Evolutionary conservation across 2,329 filamentous ascomycete genomes (phyloP), one percentile per base, ranked within the genome.

Genomic region (Diaporthe humulicola): DNA sequence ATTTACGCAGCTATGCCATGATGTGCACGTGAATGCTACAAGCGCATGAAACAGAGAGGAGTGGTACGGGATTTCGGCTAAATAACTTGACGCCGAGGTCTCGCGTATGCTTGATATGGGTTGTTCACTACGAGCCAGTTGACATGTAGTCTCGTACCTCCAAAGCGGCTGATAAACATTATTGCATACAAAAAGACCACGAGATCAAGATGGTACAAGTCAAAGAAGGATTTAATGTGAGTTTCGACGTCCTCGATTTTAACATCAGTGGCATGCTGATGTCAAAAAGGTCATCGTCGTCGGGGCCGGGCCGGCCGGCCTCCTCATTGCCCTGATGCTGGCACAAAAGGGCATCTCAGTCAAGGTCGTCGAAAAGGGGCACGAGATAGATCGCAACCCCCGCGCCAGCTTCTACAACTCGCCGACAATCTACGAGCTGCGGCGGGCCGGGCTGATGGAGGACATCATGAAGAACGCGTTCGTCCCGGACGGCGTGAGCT

Each of bases 331-430:
- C n/a, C 70, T 80, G 22, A 66, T 80, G 50, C 74, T 80, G 6
- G 77, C 77, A 12, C 77, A 78, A 56, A 73, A 75, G 28, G 73
- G 77, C 36, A 79, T 82, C 52, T 50, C 74, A 8, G 80, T 80
- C 30, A 78, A 77, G 2, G 74, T 83, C 6, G 72, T 83, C 33
- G 81, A 82, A 54, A 78, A 79, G 70, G 78, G 79, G 22, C 14
- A 57, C n/a, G 67, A 73, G 36, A 71, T 82, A 30, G 81, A 83
- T 73, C 79, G 75, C 7, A 79, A 81, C 60, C 80, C 81, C 12
- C 79, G 81, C 38, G 82, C 82, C 5, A 80, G 77, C 60, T 79
- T 81, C 76, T 82, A 83, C 75, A 79, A 75, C 57, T 66, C 77
- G 25, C 79, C 79, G 9, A 77, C 77, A 0, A 79, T 77, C 67